Conservation (phyloP, 2,329 filamentous ascomycete species). For the Aureobasidium lini region DNA sequence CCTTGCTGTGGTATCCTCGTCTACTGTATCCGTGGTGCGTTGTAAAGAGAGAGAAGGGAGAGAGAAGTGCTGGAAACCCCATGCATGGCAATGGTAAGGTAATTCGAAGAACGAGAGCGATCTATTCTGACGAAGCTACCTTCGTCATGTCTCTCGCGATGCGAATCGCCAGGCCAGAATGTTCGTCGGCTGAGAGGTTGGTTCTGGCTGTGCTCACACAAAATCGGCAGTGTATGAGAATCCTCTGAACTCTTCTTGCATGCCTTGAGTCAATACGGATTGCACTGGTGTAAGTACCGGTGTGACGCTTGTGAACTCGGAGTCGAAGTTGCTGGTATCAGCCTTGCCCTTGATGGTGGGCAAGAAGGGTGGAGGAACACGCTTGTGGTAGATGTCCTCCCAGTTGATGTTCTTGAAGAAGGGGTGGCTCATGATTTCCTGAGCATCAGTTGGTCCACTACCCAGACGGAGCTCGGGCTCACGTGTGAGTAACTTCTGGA, state of each 20-base stretch:
- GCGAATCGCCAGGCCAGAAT: no score
- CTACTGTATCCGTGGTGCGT: not conserved
- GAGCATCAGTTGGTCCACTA: slow-evolving; percentile 90
- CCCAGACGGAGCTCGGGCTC: slow-evolving; percentile 90
- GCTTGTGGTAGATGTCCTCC: slow-evolving; percentile 98
- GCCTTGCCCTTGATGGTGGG: slow-evolving; percentile 85
- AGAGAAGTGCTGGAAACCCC: not conserved
- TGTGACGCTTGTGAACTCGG: slow-evolving; percentile 96
- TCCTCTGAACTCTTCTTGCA: slow-evolving; percentile 99
- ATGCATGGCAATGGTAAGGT: not conserved
- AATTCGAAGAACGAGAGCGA: not conserved
- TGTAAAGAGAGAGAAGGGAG: no score
- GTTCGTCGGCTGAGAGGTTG: not conserved
- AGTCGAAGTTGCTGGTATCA: slow-evolving; percentile 99
- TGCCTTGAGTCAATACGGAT: slow-evolving; percentile 92
- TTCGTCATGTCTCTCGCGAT: no score
- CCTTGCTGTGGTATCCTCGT: not conserved
- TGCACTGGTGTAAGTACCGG: slow-evolving; percentile 95
- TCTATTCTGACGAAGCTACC: no score
- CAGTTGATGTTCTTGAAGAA: slow-evolving; percentile 98
- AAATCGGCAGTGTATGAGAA: slow-evolving; percentile 97
- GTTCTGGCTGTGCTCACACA: slow-evolving; percentile 43
- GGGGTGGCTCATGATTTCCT: slow-evolving; percentile 97
- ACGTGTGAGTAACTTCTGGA: slow-evolving; percentile 92
- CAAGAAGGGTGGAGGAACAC: slow-evolving; percentile 79